Evolutionary conservation across 495 filamentous ascomycete genomes (phyloP).

Genomic region (Daldinia decipiens): DNA sequence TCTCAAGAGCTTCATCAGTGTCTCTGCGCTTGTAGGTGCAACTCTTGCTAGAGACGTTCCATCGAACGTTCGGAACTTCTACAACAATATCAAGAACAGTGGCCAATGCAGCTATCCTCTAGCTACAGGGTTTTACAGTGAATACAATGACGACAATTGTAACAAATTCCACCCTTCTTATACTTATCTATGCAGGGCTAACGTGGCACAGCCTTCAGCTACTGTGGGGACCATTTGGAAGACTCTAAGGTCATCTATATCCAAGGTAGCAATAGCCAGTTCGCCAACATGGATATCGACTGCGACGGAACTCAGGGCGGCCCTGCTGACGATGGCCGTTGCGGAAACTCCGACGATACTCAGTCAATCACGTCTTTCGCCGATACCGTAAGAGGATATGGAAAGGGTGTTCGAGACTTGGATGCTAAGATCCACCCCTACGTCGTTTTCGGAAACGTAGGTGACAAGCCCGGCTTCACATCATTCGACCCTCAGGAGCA

Average conservation of each 20-base stretch:
- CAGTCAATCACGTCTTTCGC: conserved; percentile 67
- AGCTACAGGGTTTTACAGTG: conserved; percentile 52
- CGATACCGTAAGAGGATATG: conserved; percentile 55
- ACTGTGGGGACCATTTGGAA: conserved; percentile 54
- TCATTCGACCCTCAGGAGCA: conserved; percentile 60
- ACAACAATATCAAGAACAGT: conserved; percentile 49
- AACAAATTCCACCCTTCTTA: conserved; percentile 1
- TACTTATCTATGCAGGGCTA: neutral
- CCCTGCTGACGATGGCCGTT: conserved; percentile 59
- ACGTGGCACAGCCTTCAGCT: conserved; percentile 45
- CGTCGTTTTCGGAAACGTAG: conserved; percentile 72
- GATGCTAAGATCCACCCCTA: conserved; percentile 71
- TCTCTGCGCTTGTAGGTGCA: conserved; percentile 36
- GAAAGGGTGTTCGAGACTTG: conserved; percentile 63
- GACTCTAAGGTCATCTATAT: conserved; percentile 53
- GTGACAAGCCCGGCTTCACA: conserved; percentile 54
- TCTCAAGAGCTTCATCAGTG: conserved; percentile 28
- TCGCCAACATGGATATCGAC: conserved; percentile 72
- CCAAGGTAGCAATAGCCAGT: conserved; percentile 45
- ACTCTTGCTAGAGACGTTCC: conserved; percentile 48
- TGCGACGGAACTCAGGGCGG: conserved; percentile 68
- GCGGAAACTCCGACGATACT: conserved; percentile 60
- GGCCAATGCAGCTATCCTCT: conserved; percentile 50
- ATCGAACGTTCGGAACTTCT: conserved; percentile 49
- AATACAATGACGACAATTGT: conserved; percentile 49